phyloP scores from a whole-genome alignment of 345 rosid genomes.

The Sonneratia alba region DNA sequence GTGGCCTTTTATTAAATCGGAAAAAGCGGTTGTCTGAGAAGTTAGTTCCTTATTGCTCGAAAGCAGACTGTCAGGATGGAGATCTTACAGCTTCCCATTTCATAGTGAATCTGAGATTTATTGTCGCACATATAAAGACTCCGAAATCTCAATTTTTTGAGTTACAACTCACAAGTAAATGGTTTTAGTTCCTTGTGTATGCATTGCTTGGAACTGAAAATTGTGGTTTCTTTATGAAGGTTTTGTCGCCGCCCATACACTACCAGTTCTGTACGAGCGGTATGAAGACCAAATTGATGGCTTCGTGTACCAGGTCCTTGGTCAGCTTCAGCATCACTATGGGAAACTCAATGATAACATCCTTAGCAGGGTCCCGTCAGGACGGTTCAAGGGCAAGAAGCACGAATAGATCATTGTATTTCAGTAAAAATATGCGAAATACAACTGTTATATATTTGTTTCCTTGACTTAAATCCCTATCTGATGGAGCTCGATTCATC shows the following conservation, averaged over 20 bases:
- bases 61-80: neutral
- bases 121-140: neutral
- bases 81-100: neutral
- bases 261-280: constrained; percentile 84
- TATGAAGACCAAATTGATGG: constrained; percentile 71
- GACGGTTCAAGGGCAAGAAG: constrained; percentile 53
- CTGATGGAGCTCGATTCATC: neutral
- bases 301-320: constrained; percentile 38
- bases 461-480: neutral
- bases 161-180: neutral
- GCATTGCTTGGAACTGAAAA: neutral
- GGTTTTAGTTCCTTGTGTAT: neutral
- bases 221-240: constrained; percentile 28
- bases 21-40: neutral
- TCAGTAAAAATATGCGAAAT: neutral
- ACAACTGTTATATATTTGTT: neutral
- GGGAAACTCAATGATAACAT: constrained; percentile 48
- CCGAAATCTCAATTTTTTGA: neutral
- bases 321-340: constrained; percentile 49
- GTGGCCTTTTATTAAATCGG: neutral
- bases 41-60: neutral
- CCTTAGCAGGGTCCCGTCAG: constrained; percentile 58
- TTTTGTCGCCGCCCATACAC: constrained; percentile 73
- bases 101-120: neutral
- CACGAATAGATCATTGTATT: constrained; percentile 22